phyloP scores from a whole-genome alignment of 805 yeast species.

The Candida dendrica region DNA sequence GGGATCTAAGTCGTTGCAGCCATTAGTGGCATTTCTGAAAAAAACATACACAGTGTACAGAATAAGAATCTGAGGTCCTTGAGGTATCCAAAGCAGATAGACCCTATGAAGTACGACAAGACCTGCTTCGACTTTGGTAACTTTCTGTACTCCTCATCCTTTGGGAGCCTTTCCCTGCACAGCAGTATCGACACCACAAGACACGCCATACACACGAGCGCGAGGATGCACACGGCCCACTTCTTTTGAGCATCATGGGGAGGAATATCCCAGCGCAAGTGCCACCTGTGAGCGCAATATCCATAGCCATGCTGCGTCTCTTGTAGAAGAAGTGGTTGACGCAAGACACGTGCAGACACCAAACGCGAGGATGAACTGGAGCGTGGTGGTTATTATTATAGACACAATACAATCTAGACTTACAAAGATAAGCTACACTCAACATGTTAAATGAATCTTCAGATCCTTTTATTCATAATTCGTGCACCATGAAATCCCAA shows the following conservation, averaged over 20 bases:
- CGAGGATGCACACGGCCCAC: slow-evolving; percentile 44
- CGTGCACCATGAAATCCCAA: neutral
- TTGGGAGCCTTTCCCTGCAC: neutral
- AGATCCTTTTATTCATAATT: neutral
- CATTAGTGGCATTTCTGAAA: slow-evolving; percentile 38
- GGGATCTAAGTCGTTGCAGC: slow-evolving; percentile 39
- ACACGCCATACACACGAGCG: too few relatives aligned
- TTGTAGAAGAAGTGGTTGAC: too few relatives aligned
- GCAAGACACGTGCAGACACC: too few relatives aligned
- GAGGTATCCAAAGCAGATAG: slow-evolving; percentile 27
- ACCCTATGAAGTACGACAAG: neutral
- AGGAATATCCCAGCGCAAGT: too few relatives aligned
- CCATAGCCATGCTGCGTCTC: too few relatives aligned
- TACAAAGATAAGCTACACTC: too few relatives aligned
- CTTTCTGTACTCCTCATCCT: neutral
- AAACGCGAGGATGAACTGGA: too few relatives aligned
- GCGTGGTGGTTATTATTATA: too few relatives aligned
- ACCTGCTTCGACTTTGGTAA: neutral
- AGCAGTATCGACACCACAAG: slow-evolving; percentile 13
- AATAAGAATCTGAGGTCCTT: slow-evolving; percentile 35
- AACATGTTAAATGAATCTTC: neutral
- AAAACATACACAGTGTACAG: slow-evolving; percentile 31
- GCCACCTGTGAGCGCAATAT: too few relatives aligned
- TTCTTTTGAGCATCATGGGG: too few relatives aligned
- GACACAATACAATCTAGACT: too few relatives aligned